Evolutionary conservation across 163 green algal genomes (phyloP), one percentile per base, ranked within the genome.

Genomic region (Scenedesmus sp.): DNA sequence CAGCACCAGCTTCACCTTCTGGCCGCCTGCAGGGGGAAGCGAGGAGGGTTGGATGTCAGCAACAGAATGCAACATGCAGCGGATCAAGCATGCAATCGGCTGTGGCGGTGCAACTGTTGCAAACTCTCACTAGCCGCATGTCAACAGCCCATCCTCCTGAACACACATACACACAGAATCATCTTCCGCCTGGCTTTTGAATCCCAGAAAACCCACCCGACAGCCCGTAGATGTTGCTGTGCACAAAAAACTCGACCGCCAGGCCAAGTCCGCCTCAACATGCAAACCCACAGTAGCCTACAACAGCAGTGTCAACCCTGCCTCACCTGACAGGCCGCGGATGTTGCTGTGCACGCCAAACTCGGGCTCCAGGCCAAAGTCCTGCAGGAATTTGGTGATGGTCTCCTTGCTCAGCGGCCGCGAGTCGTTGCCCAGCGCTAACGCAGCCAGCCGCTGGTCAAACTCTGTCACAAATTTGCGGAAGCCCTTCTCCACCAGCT

Each of bases 1-100:
- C 23, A 99, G 93, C 90, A 99, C 97, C 54, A 99, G 93, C 96
- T 99, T 98, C 56, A 99, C 97, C 96, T 99, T 98, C 94, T 99
- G 97, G 16, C 97, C 97, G 88, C 97, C 97, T 34, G 97, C 98
- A 70, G 66, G 18, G 6, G 62, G 73, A 95, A 97, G 56, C 95
- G 94, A 83, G 66, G n/a, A 3, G 16, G 15, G 59, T 8, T 64
- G 9, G 23, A 52, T 73, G 64, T 73, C 64, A 73, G 64, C 64
- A 73, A 73, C 10, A 10, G 59, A 10, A 8, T 34, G 16, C 13
- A 76, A 16, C 16, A 76, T 23, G 66, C 66, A 34, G 15, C 8
- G 8, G 66, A 7, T 26, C 66, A 76, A 46, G 34, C 34, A 46
- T 46, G 34, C 34, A 46, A 46, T 46, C 34, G 34, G 34, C 34